Evolutionary conservation across 306 rosid genomes (phyloP).

Genomic region (Urtica urens): DNA sequence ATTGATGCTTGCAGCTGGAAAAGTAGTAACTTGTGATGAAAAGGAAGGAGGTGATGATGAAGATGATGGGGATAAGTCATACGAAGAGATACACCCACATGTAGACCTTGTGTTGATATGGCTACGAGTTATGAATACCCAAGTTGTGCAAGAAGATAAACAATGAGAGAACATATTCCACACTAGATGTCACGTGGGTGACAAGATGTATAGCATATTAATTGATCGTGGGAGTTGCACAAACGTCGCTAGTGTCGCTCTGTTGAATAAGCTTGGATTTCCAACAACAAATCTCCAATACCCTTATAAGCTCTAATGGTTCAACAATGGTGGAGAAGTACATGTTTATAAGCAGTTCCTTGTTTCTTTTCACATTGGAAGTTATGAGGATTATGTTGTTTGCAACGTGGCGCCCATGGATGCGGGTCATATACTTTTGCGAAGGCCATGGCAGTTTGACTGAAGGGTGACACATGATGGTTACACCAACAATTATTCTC

Average conservation of each 20-base stretch:
- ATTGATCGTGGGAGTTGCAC: conserved; percentile 4
- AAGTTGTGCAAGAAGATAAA: too few species aligned
- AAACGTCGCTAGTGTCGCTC: not conserved
- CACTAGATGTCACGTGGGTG: not conserved
- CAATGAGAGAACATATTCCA: not conserved
- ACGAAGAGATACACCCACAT: too few species aligned
- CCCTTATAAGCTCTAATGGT: too few species aligned
- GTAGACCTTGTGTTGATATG: too few species aligned
- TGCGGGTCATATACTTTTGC: not conserved
- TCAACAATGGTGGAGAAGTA: not conserved
- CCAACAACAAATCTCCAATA: too few species aligned
- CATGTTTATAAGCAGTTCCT: not conserved
- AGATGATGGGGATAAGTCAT: too few species aligned
- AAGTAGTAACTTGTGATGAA: too few species aligned
- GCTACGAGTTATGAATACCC: too few species aligned
- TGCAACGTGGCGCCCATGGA: not conserved
- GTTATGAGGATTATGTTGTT: not conserved
- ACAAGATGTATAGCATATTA: not conserved
- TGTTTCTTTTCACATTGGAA: not conserved
- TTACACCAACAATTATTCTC: not conserved
- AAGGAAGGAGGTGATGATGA: too few species aligned
- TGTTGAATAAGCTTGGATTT: not conserved
- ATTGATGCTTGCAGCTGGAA: too few species aligned
- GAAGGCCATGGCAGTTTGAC: not conserved
- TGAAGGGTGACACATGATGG: not conserved